These are phyloP conservation scores for Teunomyces barrocoloradensis DNA, from an alignment of 805 yeast species.

Conservation along the genomic window DNA sequence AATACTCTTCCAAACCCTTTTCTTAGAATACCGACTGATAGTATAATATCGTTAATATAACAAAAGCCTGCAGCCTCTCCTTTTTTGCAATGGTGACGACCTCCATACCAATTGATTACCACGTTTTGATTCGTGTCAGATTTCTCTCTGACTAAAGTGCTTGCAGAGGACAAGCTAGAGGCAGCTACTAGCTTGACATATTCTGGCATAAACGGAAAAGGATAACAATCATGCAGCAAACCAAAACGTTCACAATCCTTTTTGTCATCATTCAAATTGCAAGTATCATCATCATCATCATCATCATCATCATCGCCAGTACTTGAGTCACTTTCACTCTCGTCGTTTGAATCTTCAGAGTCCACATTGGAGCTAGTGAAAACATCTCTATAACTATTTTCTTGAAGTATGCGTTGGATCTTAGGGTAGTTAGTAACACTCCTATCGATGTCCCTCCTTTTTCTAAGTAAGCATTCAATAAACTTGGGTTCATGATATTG, in stretches of 20 bases:
- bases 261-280: constrained; percentile 9
- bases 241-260: constrained; percentile 38
- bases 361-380: neutral
- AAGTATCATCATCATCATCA: constrained; percentile 12
- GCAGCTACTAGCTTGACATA: constrained; percentile 55
- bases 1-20: constrained; percentile 44
- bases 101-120: constrained; percentile 76
- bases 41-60: constrained; percentile 65
- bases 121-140: constrained; percentile 23
- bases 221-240: constrained; percentile 60
- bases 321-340: constrained; percentile 7
- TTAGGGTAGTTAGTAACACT: constrained; percentile 1
- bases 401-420: neutral
- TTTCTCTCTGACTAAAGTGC: constrained; percentile 21
- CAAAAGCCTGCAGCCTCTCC: constrained; percentile 66
- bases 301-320: constrained; percentile 8
- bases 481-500: constrained; percentile 50
- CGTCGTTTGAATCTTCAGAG: neutral
- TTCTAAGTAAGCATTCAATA: constrained; percentile 37
- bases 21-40: constrained; percentile 54
- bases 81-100: constrained; percentile 66
- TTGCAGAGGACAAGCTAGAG: constrained; percentile 52
- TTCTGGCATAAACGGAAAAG: constrained; percentile 51
- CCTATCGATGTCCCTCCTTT: constrained; percentile 14
- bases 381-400: neutral